Evolutionary conservation across 352 stramenopile species (phyloP).

Genomic region (Pythium folliculosum): DNA sequence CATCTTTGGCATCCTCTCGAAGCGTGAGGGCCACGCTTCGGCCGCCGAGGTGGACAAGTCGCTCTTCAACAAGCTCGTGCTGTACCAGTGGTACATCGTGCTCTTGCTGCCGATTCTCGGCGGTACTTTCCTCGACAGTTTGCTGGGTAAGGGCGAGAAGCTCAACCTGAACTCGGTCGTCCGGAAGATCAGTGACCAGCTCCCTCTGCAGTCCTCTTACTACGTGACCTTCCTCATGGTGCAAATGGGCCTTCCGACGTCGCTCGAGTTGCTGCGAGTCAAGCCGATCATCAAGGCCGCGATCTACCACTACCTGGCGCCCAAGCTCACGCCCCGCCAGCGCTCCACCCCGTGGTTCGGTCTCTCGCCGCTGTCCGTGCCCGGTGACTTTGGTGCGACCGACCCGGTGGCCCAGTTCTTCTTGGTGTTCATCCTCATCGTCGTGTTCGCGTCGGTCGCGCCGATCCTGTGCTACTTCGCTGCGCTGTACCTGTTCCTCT

Average conservation of each 20-base stretch:
- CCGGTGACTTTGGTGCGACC: conserved; percentile 59
- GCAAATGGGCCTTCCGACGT: conserved; percentile 67
- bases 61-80: conserved; percentile 79
- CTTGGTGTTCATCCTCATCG: conserved; percentile 70
- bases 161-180: conserved; percentile 34
- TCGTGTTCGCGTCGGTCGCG: conserved; percentile 75
- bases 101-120: conserved; percentile 85
- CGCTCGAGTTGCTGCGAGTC: conserved; percentile 67
- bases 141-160: conserved; percentile 57
- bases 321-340: conserved; percentile 81
- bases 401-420: conserved; percentile 72
- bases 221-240: conserved; percentile 84
- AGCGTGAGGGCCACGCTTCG: conserved; percentile 77
- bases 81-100: conserved; percentile 83
- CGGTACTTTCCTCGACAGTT: conserved; percentile 71
- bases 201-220: conserved; percentile 78
- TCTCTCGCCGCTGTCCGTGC: conserved; percentile 53
- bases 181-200: conserved; percentile 54
- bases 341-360: conserved; percentile 70
- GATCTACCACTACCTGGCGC: conserved; percentile 77
- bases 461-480: conserved; percentile 85
- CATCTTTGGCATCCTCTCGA: conserved; percentile 81
- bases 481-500: conserved; percentile 64
- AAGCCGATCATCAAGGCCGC: conserved; percentile 70
- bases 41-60: conserved; percentile 63